phyloP scores from a whole-genome alignment of 2,329 filamentous ascomycete species.

The Botrytis galanthina region DNA sequence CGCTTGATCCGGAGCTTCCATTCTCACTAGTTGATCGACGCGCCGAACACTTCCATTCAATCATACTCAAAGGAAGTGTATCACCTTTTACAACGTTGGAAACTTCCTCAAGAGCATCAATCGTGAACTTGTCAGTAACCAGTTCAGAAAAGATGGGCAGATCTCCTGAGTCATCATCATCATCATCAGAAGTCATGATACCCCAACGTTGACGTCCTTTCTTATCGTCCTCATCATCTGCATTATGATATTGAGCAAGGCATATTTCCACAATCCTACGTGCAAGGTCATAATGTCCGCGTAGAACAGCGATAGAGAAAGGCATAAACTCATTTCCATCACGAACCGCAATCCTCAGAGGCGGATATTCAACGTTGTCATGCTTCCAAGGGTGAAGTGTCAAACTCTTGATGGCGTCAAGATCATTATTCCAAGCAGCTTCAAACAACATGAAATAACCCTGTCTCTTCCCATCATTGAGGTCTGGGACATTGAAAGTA shows the following conservation, averaged over 20 bases:
- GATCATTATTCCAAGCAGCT: constrained; percentile 69
- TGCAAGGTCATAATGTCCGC: constrained; percentile 63
- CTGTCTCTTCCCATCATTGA: constrained; percentile 52
- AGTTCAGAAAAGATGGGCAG: constrained; percentile 53
- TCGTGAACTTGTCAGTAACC: constrained; percentile 66
- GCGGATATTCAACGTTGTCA: constrained; percentile 50
- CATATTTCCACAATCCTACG: constrained; percentile 67
- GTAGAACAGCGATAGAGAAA: constrained; percentile 66
- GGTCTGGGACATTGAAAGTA: constrained; percentile 38
- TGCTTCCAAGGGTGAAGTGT: constrained; percentile 58
- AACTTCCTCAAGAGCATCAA: constrained; percentile 72
- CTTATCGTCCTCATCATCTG: constrained; percentile 36
- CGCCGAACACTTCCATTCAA: constrained; percentile 44
- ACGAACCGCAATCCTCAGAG: constrained; percentile 60
- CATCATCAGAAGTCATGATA: constrained; percentile 46
- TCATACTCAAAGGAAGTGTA: constrained; percentile 52
- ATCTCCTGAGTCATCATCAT: constrained; percentile 32
- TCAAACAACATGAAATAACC: constrained; percentile 70
- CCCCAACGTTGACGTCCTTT: constrained; percentile 38
- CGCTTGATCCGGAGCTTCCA: not conserved
- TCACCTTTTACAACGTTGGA: constrained; percentile 66
- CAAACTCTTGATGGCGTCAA: constrained; percentile 62
- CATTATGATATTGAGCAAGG: constrained; percentile 63
- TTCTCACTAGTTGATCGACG: constrained; percentile 36
- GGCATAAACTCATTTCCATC: constrained; percentile 50